These are phyloP conservation scores for Ophiostoma piceae DNA, from an alignment of 2,329 filamentous ascomycete species.

Conservation along the genomic window DNA sequence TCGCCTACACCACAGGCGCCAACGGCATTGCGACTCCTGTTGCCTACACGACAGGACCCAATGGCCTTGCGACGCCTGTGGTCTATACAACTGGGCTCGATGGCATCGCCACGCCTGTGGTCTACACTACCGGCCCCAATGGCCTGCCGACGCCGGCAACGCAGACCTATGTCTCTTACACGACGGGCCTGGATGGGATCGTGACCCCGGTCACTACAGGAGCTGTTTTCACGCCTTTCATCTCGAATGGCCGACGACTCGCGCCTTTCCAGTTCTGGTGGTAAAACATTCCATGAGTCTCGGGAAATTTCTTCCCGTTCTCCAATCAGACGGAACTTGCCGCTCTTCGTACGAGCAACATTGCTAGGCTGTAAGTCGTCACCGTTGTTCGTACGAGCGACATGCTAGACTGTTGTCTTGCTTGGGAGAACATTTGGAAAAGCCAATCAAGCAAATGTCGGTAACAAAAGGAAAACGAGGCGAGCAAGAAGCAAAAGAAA, in stretches of 20 bases:
- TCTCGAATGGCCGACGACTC: background rate
- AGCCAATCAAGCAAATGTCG: too few relatives aligned
- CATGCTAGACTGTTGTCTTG: too few relatives aligned
- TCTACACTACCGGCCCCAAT: background rate
- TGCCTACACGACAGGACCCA: background rate
- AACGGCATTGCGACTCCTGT: background rate
- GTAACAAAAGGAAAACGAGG: too few relatives aligned
- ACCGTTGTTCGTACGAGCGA: too few relatives aligned
- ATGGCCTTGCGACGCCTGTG: too few relatives aligned
- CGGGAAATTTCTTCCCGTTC: background rate
- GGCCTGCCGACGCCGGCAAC: background rate
- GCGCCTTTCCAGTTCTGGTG: background rate
- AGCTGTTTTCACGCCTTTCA: background rate
- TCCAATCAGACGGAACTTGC: background rate
- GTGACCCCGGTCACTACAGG: background rate
- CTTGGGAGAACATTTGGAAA: too few relatives aligned
- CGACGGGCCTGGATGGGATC: background rate
- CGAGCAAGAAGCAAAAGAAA: background rate
- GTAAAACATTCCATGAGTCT: background rate
- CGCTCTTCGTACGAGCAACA: too few relatives aligned
- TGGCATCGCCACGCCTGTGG: too few relatives aligned
- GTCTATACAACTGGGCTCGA: too few relatives aligned
- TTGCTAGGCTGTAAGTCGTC: too few relatives aligned
- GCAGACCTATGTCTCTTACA: background rate
- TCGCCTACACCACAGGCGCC: background rate